phyloP scores from a whole-genome alignment of 139 green algal genomes.

The Picocystis salinarum region DNA sequence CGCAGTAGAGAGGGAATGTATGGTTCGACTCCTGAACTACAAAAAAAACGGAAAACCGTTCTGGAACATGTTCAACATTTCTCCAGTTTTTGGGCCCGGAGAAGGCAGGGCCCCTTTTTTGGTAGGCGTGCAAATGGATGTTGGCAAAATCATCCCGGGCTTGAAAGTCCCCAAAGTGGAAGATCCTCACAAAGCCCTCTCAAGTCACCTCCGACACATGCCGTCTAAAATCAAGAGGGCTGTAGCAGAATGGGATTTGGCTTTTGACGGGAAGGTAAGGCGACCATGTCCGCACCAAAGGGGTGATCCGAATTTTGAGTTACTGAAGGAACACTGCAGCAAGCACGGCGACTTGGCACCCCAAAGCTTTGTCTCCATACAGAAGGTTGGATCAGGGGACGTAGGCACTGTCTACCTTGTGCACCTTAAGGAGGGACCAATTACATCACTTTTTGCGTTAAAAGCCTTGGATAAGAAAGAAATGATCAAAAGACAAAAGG shows the following conservation, averaged over 20 bases:
- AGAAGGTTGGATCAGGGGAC: constrained; percentile 74
- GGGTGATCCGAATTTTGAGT: constrained; percentile 12
- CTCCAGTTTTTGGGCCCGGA: constrained; percentile 69
- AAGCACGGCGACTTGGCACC: constrained; percentile 48
- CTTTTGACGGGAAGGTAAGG: not conserved
- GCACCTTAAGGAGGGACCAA: constrained; percentile 30
- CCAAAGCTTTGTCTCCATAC: constrained; percentile 62
- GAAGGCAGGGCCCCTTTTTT: constrained; percentile 66
- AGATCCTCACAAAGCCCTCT: no score
- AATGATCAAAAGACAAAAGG: constrained; percentile 94
- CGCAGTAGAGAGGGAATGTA: constrained; percentile 41
- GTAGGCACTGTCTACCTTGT: constrained; percentile 87
- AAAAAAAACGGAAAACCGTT: constrained; percentile 61
- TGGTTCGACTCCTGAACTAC: constrained; percentile 90
- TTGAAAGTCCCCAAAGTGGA: no score
- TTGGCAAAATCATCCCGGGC: no score
- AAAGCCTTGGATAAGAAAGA: constrained; percentile 92
- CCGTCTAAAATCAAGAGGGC: no score
- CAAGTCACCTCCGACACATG: no score
- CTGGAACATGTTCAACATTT: constrained; percentile 95
- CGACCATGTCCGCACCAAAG: constrained; percentile 38
- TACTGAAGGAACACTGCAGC: constrained; percentile 14
- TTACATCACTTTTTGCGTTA: constrained; percentile 50
- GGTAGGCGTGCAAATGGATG: constrained; percentile 74
- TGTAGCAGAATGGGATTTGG: no score